Percentiles rank a stretch among this genome's conserved stretches.
phyloP scores from a whole-genome alignment of 352 stramenopile species.

The Phytopythium ostracodes region DNA sequence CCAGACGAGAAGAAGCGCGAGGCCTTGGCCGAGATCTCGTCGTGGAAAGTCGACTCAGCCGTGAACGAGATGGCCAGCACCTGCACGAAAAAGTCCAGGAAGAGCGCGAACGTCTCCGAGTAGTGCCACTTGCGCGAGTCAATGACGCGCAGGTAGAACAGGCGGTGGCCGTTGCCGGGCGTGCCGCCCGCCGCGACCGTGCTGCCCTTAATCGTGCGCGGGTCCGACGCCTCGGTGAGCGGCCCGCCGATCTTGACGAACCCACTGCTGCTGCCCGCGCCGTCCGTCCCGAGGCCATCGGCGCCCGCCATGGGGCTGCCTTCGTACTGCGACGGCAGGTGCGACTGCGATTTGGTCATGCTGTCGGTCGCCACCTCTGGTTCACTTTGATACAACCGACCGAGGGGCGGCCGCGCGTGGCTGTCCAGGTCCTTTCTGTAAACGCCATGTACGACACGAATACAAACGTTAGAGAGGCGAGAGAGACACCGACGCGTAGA shows the following conservation, averaged over 20 bases:
- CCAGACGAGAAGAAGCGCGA: conserved; percentile 73
- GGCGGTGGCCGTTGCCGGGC: conserved; percentile 46
- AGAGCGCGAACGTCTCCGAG: conserved; percentile 79
- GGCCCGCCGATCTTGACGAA: conserved; percentile 83
- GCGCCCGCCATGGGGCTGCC: conserved; percentile 19
- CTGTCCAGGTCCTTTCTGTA: neutral
- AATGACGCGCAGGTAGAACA: conserved; percentile 82
- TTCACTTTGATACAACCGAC: no score
- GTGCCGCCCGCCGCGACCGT: conserved; percentile 12
- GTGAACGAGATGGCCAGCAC: conserved; percentile 79
- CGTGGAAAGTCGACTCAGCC: conserved; percentile 48
- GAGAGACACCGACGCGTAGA: neutral
- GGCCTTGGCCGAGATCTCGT: conserved; percentile 58
- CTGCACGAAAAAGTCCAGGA: conserved; percentile 85
- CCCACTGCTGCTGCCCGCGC: conserved; percentile 19
- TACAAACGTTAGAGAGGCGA: neutral
- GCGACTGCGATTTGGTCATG: conserved; percentile 3
- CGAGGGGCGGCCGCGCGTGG: no score
- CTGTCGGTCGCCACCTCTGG: neutral
- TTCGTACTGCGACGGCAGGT: conserved; percentile 9
- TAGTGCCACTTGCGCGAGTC: conserved; percentile 90
- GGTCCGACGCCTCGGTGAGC: conserved; percentile 65
- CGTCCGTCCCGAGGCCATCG: conserved; percentile 7
- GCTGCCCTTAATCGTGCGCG: conserved; percentile 57
- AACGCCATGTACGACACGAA: neutral